These are phyloP conservation scores for Cytospora paraplurivora DNA, from an alignment of 2,329 filamentous ascomycete genomes.

Conservation along the genomic window DNA sequence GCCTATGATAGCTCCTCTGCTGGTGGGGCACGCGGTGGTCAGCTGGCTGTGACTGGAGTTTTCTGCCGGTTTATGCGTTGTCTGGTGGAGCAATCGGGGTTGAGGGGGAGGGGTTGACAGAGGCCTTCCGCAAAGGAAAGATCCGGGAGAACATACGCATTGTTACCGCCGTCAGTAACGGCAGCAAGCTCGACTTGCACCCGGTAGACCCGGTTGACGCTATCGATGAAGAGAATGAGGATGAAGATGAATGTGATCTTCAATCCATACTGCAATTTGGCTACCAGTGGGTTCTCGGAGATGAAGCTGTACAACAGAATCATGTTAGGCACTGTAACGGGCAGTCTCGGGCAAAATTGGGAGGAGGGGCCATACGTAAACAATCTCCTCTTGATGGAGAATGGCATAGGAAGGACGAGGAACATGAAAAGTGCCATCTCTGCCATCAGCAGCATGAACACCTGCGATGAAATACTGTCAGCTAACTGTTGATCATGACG, in stretches of 20 bases:
- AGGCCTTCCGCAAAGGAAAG: not conserved
- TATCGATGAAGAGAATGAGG: slow-evolving; percentile 95
- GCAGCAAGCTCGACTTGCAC: slow-evolving; percentile 86
- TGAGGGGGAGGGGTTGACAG: slow-evolving; percentile 10
- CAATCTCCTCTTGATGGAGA: slow-evolving; percentile 79
- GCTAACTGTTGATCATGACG: slow-evolving; percentile 24
- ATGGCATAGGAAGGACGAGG: slow-evolving; percentile 84
- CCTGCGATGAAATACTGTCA: slow-evolving; percentile 51
- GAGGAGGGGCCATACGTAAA: slow-evolving; percentile 61
- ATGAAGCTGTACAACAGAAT: slow-evolving; percentile 69
- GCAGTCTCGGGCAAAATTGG: not conserved
- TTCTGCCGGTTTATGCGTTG: not conserved
- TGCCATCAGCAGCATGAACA: slow-evolving; percentile 78
- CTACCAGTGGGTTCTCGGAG: slow-evolving; percentile 80
- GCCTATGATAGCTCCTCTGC: slow-evolving; percentile 71
- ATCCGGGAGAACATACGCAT: slow-evolving; percentile 47
- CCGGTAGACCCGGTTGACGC: slow-evolving; percentile 92
- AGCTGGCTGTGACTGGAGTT: slow-evolving; percentile 29
- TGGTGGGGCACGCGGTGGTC: slow-evolving; percentile 13
- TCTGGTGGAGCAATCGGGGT: slow-evolving; percentile 3
- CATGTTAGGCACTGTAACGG: slow-evolving; percentile 1
- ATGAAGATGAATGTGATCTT: slow-evolving; percentile 99
- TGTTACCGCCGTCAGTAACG: slow-evolving; percentile 63
- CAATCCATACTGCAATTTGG: slow-evolving; percentile 94
- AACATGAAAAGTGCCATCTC: slow-evolving; percentile 83